phyloP scores from a whole-genome alignment of 2,329 filamentous ascomycete species.

The Gliomastix tumulicola region DNA sequence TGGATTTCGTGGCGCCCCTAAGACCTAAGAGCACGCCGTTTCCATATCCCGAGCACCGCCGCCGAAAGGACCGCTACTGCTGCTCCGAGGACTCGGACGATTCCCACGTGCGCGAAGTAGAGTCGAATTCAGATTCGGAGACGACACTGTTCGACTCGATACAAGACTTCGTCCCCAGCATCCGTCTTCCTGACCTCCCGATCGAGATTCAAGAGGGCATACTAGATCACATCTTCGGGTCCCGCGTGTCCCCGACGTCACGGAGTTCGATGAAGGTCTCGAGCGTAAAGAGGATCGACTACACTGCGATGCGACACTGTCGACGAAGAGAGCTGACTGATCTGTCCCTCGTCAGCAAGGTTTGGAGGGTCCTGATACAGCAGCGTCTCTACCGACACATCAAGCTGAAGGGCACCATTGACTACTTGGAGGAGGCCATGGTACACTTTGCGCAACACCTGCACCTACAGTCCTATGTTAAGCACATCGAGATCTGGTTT shows the following conservation, averaged over 20 bases:
- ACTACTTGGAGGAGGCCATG: conserved; percentile 53
- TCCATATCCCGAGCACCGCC: conserved; percentile 43
- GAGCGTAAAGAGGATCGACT: conserved; percentile 44
- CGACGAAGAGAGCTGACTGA: conserved; percentile 61
- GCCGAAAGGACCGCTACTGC: conserved; percentile 17
- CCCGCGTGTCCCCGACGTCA: conserved; percentile 54
- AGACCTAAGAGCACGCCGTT: conserved; percentile 56
- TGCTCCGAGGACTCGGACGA: conserved; percentile 12
- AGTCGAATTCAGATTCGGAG: conserved; percentile 5
- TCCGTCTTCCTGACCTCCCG: conserved; percentile 38
- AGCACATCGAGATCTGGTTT: conserved; percentile 72
- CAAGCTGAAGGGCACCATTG: conserved; percentile 64
- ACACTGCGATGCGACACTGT: conserved; percentile 61
- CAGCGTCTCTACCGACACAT: conserved; percentile 68
- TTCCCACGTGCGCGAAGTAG: too few species aligned
- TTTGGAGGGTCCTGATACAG: conserved; percentile 65
- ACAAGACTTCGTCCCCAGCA: not conserved
- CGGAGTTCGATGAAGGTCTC: conserved; percentile 47
- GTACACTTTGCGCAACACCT: conserved; percentile 51
- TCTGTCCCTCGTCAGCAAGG: conserved; percentile 52
- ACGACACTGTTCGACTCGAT: conserved; percentile 2
- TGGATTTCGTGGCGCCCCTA: not conserved
- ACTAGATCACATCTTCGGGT: conserved; percentile 64
- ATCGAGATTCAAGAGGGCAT: conserved; percentile 67
- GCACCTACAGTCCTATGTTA: conserved; percentile 57